These are phyloP conservation scores for Symbiodinium pilosum DNA, from an alignment of 73 alveolate species.

Conservation along the genomic window DNA sequence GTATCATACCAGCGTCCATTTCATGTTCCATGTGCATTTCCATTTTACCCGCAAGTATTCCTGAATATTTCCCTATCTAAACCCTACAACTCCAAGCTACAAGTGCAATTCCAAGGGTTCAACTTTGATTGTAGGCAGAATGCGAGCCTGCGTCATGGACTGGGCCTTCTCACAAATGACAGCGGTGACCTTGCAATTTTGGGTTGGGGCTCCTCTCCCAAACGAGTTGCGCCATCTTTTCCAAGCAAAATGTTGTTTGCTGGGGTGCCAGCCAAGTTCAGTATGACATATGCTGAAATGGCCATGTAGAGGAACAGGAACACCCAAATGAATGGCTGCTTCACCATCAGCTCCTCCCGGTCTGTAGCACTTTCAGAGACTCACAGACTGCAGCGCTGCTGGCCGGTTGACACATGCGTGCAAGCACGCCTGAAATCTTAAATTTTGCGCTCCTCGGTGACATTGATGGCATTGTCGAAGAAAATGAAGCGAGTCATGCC, in stretches of 20 bases:
- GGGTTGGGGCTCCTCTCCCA: background rate
- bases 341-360: slow-evolving; percentile 45
- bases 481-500: slow-evolving; percentile 87
- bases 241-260: background rate
- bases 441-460: slow-evolving; percentile 14
- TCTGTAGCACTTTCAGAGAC: background rate
- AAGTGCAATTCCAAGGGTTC: background rate
- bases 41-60: too few species aligned
- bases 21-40: too few species aligned
- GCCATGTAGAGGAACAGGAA: slow-evolving; percentile 60
- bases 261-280: slow-evolving; percentile 31
- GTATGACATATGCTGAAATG: slow-evolving; percentile 73
- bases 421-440: background rate
- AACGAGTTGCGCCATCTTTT: background rate
- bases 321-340: slow-evolving; percentile 61
- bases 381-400: too few species aligned
- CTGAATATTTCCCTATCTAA: too few species aligned
- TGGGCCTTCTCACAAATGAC: slow-evolving; percentile 77
- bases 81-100: too few species aligned
- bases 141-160: slow-evolving; percentile 91
- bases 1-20: too few species aligned
- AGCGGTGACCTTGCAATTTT: slow-evolving; percentile 33
- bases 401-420: too few species aligned
- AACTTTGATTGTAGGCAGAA: too few species aligned
- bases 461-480: slow-evolving; percentile 64